These are phyloP conservation scores for Tolypocladium ovalisporum DNA, from an alignment of 2,329 filamentous ascomycete genomes.

Conservation along the genomic window DNA sequence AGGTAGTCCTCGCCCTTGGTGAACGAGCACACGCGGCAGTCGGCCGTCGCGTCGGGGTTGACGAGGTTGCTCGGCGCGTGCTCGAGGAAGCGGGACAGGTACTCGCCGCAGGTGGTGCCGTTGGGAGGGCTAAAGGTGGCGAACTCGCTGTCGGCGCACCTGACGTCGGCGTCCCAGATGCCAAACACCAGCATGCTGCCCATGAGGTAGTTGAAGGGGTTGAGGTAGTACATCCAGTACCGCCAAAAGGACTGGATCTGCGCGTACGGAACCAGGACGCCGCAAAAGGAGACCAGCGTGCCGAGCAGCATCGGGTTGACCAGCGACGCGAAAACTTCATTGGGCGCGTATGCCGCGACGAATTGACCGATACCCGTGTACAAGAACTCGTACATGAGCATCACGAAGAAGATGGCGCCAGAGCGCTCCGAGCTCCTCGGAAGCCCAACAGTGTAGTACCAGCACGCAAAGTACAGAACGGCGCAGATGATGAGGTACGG, in stretches of 20 bases:
- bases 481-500: conserved; percentile 33
- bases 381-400: conserved; percentile 49
- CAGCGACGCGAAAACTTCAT: conserved; percentile 46
- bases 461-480: conserved; percentile 39
- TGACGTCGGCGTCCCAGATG: conserved; percentile 33
- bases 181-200: conserved; percentile 42
- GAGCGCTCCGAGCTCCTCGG: conserved; percentile 29
- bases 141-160: conserved; percentile 36
- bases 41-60: conserved; percentile 45
- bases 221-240: conserved; percentile 52
- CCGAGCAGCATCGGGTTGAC: conserved; percentile 45
- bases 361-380: conserved; percentile 53
- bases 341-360: conserved; percentile 51
- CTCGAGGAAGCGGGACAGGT: conserved; percentile 39
- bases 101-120: conserved; percentile 44
- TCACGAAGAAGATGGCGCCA: conserved; percentile 41
- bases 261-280: conserved; percentile 58
- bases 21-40: conserved; percentile 53
- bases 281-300: conserved; percentile 59
- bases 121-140: conserved; percentile 39
- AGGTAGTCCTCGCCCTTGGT: conserved; percentile 48
- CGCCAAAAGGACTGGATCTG: conserved; percentile 57
- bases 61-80: conserved; percentile 36
- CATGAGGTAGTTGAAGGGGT: conserved; percentile 53
- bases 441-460: conserved; percentile 49